Base-by-base conservation (phyloP, 2,329 filamentous ascomycete species). In the Calonectria multiphialidica region DNA sequence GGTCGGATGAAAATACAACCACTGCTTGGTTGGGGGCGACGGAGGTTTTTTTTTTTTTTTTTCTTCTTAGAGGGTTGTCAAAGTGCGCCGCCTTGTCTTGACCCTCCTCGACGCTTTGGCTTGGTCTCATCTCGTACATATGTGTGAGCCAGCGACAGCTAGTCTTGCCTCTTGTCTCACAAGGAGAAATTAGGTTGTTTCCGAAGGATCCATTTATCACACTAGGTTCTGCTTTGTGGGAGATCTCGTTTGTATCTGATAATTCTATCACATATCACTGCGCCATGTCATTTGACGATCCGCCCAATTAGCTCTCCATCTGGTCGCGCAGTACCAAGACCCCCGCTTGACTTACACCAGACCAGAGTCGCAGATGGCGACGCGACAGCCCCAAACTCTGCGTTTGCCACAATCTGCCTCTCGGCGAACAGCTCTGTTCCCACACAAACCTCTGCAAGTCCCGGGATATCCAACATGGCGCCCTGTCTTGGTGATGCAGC, bases 211-310 rank as follows among this genome's bases (percentile, higher is more conserved):
- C 53, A 23, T 59, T 30, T 15, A 40, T 59, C 33, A 40, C 53
- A 37, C 21, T 59, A 25, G 23, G 33, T 37, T 28, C 33, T 40
- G 2, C 33, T 23, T 23, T 37, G n/a, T 40, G 23, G 15, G 18
- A 30, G 53, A 59, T 59, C 53, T 59, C 44, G 10, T 44, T 57
- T 59, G 21, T 40, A 25, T 59, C 53, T 40, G 16, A 37, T 7
- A 40, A 59, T 23, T 59, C 23, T 23, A 59, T 59, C 53, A 59
- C 53, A 59, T 59, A 59, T 59, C 53, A 59, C 53, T 25, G 53
- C 37, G 53, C 21, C 53, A 16, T 57, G 53, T 23, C 7, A 28
- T 25, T 59, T 33, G 35, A n/a, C n/a, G 53, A 18, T 40, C 53
- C 33, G 53, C 33, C 6, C 53, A 59, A 59, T 59, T 40, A 33